A percentile compares a stretch with the other conserved stretches of the same genome.
Evolutionary conservation across 768 basidiomycete genomes (phyloP).

Genomic region (Arthromyces matolae): DNA sequence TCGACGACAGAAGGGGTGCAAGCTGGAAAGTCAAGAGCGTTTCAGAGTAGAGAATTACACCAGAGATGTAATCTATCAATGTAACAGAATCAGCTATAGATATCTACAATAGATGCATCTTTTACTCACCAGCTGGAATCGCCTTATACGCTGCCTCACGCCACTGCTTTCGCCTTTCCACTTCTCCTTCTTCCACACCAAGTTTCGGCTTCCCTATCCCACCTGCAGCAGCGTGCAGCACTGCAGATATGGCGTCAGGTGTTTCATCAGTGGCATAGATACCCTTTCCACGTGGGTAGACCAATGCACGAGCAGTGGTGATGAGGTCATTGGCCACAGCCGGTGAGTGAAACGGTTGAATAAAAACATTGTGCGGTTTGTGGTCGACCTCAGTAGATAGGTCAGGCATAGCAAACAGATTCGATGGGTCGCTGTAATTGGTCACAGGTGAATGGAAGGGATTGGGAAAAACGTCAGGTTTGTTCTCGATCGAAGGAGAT

Average conservation of each 20-base stretch:
- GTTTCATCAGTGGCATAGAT: slow-evolving; percentile 54
- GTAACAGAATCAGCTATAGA: not conserved
- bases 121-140: slow-evolving; percentile 39
- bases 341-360: slow-evolving; percentile 38
- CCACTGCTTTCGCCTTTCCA: slow-evolving; percentile 39
- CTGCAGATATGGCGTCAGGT: slow-evolving; percentile 37
- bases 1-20: too few species aligned
- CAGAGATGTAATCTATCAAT: too few species aligned
- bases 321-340: slow-evolving; percentile 41
- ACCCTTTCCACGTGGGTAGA: slow-evolving; percentile 46
- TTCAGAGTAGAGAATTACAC: too few species aligned
- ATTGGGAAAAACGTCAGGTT: slow-evolving; percentile 5
- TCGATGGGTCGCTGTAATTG: slow-evolving; percentile 22
- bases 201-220: slow-evolving; percentile 20
- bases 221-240: slow-evolving; percentile 35
- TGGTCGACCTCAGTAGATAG: slow-evolving; percentile 10
- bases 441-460: slow-evolving; percentile 13
- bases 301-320: slow-evolving; percentile 39
- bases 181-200: slow-evolving; percentile 33
- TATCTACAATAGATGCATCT: slow-evolving; percentile 14
- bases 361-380: slow-evolving; percentile 24
- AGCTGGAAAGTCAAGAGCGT: too few species aligned
- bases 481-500: slow-evolving; percentile 5
- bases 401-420: slow-evolving; percentile 29
- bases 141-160: slow-evolving; percentile 41